Conservation (phyloP, 2,329 filamentous ascomycete species). For the Cercospora sp. region DNA sequence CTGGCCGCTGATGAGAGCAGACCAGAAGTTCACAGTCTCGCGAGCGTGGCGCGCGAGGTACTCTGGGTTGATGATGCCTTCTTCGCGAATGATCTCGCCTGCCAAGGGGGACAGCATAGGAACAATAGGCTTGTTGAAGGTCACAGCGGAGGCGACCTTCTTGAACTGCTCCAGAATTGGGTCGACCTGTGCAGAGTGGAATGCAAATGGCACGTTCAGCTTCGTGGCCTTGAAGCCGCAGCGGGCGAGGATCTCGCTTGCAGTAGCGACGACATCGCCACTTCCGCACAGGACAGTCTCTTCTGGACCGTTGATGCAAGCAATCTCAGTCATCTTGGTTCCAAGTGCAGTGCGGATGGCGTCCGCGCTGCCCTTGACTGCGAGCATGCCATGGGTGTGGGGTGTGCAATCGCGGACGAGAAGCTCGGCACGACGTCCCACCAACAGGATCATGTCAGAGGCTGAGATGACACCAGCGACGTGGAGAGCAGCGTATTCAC, state of each 20-base stretch:
- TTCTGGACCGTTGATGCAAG: constrained; percentile 73
- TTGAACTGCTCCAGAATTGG: constrained; percentile 63
- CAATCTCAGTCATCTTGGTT: constrained; percentile 54
- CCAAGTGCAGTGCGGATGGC: constrained; percentile 56
- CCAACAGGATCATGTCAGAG: constrained; percentile 69
- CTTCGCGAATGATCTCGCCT: constrained; percentile 60
- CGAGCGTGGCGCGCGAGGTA: constrained; percentile 67
- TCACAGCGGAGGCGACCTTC: constrained; percentile 53
- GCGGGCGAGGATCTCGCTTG: constrained; percentile 51
- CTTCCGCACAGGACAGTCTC: constrained; percentile 73
- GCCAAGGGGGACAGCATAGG: constrained; percentile 68
- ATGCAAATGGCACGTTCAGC: constrained; percentile 66
- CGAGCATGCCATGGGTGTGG: constrained; percentile 67
- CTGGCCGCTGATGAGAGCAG: constrained; percentile 60
- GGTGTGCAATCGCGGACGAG: constrained; percentile 64
- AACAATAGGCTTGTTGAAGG: constrained; percentile 58
- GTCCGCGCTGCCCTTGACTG: constrained; percentile 55
- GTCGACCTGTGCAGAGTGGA: constrained; percentile 66
- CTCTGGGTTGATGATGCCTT: constrained; percentile 57
- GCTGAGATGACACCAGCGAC: constrained; percentile 69
- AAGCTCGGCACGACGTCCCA: constrained; percentile 66
- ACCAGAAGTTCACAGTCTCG: constrained; percentile 68
- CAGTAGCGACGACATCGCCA: constrained; percentile 58
- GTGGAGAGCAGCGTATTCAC: constrained; percentile 72
- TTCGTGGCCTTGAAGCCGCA: constrained; percentile 61